phyloP scores from a whole-genome alignment of 2,329 filamentous ascomycete genomes.

The Paraconiothyrium sp. region DNA sequence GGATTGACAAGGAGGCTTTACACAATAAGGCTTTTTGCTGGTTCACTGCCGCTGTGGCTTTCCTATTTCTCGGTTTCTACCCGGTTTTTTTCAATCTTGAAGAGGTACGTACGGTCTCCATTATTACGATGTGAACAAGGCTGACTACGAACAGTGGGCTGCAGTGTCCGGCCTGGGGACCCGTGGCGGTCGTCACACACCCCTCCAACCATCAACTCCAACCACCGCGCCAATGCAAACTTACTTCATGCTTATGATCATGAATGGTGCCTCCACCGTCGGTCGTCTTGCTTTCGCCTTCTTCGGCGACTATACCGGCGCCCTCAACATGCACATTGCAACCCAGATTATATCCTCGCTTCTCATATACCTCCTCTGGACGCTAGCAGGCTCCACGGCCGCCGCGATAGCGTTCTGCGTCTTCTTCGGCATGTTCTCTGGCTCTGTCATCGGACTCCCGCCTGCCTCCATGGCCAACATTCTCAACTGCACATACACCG shows the following conservation, averaged over 20 bases:
- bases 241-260: conserved; percentile 60
- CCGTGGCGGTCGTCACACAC: conserved; percentile 35
- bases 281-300: conserved; percentile 58
- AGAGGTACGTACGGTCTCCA: conserved; percentile 46
- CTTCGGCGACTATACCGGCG: conserved; percentile 56
- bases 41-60: conserved; percentile 56
- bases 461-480: conserved; percentile 60
- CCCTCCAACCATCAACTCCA: conserved; percentile 21
- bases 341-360: conserved; percentile 54
- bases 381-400: conserved; percentile 47
- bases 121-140: neutral
- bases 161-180: conserved; percentile 53
- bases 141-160: conserved; percentile 54
- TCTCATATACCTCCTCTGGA: conserved; percentile 57
- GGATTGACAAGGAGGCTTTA: conserved; percentile 58
- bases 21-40: conserved; percentile 54
- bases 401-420: conserved; percentile 59
- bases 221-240: conserved; percentile 53
- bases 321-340: conserved; percentile 57
- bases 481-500: conserved; percentile 48
- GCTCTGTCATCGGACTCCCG: conserved; percentile 61
- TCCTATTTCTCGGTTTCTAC: conserved; percentile 63
- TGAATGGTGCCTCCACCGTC: conserved; percentile 60
- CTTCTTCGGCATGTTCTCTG: conserved; percentile 59
- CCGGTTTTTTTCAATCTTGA: conserved; percentile 63